Evolutionary conservation across 371 early-diverging fungal genomes (phyloP).

Genomic region (Gilbertella persicaria): DNA sequence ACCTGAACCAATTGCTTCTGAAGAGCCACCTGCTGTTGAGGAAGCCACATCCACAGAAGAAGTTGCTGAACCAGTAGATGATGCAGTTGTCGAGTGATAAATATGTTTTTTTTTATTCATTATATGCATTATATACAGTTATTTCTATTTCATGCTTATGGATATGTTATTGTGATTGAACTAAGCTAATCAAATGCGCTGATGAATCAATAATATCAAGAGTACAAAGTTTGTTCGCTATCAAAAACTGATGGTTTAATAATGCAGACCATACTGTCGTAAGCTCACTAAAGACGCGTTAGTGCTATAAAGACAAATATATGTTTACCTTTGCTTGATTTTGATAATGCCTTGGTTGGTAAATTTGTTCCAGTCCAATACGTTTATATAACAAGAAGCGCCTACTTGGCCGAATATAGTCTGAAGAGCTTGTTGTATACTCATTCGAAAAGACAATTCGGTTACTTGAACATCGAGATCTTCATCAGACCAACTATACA

Average conservation of each 20-base stretch:
- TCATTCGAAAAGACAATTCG: conserved; percentile 48
- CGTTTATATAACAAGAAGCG: conserved; percentile 33
- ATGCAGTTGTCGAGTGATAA: too few species aligned
- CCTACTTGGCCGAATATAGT: conserved; percentile 42
- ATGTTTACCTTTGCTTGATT: conserved; percentile 38
- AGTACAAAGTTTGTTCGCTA: conserved; percentile 31
- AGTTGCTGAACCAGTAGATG: too few species aligned
- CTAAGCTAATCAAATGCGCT: conserved; percentile 41
- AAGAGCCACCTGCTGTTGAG: too few species aligned
- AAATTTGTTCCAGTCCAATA: conserved; percentile 45
- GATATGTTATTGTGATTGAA: too few species aligned
- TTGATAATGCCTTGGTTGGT: conserved; percentile 38
- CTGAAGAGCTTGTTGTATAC: conserved; percentile 45
- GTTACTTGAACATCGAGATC: conserved; percentile 29
- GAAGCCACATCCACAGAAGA: too few species aligned
- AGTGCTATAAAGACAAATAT: neutral
- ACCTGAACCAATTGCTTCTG: too few species aligned
- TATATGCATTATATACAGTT: too few species aligned
- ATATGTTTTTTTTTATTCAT: too few species aligned
- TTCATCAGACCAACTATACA: conserved; percentile 38
- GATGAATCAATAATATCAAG: conserved; percentile 40
- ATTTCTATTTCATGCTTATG: too few species aligned
- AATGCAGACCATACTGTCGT: conserved; percentile 46
- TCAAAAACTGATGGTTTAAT: conserved; percentile 30
- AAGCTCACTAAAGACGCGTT: conserved; percentile 38